Evolutionary conservation across 106 monocot genomes (phyloP).

Genomic region (Narthecium ossifragum): DNA sequence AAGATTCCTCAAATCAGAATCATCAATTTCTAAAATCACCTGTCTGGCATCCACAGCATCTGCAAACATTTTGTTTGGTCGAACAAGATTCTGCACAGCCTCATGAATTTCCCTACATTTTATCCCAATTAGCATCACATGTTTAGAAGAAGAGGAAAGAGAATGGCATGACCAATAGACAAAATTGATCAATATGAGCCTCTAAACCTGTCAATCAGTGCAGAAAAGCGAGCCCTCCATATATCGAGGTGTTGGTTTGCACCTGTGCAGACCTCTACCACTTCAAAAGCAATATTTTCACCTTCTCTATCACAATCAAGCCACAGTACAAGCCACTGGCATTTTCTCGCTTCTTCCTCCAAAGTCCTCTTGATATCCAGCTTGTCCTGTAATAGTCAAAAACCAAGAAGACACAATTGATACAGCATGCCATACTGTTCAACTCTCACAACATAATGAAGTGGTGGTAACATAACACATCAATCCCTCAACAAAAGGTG

Average conservation of each 20-base stretch:
- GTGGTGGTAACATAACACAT: too few species aligned
- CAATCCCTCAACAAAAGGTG: too few species aligned
- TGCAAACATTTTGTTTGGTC: conserved; percentile 82
- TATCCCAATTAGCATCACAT: too few species aligned
- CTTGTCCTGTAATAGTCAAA: conserved; percentile 62
- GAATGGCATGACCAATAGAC: too few species aligned
- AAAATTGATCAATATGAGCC: too few species aligned
- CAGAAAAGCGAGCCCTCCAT: conserved; percentile 97
- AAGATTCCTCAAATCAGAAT: too few species aligned
- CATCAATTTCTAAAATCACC: conserved; percentile 40
- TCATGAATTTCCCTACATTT: conserved; percentile 91
- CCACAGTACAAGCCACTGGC: conserved; percentile 97
- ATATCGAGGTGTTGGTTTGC: conserved; percentile 62
- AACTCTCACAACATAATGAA: too few species aligned
- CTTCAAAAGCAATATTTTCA: conserved; percentile 98
- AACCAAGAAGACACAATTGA: neutral
- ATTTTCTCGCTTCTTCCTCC: conserved; percentile 90
- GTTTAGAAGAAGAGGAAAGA: too few species aligned
- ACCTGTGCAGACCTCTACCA: conserved; percentile 76
- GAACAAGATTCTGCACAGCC: conserved; percentile 82
- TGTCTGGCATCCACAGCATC: conserved; percentile 98
- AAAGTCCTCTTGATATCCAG: conserved; percentile 79
- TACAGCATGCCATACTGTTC: too few species aligned
- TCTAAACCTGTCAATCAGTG: conserved; percentile 76
- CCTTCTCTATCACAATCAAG: conserved; percentile 99